Evolutionary conservation across 768 basidiomycete genomes (phyloP).

Genomic region (Podaxis pistillaris): DNA sequence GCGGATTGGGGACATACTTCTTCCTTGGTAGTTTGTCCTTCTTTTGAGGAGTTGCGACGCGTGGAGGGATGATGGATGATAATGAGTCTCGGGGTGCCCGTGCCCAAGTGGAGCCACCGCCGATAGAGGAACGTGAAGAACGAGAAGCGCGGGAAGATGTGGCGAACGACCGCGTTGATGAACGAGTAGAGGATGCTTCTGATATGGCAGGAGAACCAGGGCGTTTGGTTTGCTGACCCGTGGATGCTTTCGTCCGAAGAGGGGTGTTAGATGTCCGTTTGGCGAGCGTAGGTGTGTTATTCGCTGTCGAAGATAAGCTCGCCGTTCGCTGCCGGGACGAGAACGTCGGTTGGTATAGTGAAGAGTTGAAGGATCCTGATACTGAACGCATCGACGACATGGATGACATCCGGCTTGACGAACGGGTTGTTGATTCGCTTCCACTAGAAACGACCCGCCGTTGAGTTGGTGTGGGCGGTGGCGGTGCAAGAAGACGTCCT

Average conservation of each 20-base stretch:
- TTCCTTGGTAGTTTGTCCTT: slow-evolving; percentile 43
- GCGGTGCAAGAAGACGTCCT: slow-evolving; percentile 48
- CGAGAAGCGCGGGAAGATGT: slow-evolving; percentile 24
- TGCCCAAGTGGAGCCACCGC: slow-evolving; percentile 62
- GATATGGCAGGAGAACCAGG: slow-evolving; percentile 62
- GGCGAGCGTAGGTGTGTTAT: slow-evolving; percentile 33
- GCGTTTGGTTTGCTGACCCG: slow-evolving; percentile 28
- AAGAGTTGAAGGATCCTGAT: slow-evolving; percentile 60
- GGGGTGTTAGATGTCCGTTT: slow-evolving; percentile 16
- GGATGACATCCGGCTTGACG: slow-evolving; percentile 58
- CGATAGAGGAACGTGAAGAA: slow-evolving; percentile 34
- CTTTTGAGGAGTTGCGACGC: slow-evolving; percentile 47
- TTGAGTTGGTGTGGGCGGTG: slow-evolving; percentile 32
- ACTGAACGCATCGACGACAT: slow-evolving; percentile 57
- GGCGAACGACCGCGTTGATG: slow-evolving; percentile 38
- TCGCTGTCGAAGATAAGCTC: slow-evolving; percentile 49
- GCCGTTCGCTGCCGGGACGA: slow-evolving; percentile 82
- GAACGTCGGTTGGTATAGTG: slow-evolving; percentile 64
- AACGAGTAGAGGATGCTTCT: slow-evolving; percentile 43
- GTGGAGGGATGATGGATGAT: slow-evolving; percentile 38
- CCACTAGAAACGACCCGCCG: slow-evolving; percentile 52
- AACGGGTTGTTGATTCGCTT: slow-evolving; percentile 37
- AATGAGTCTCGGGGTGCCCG: slow-evolving; percentile 67
- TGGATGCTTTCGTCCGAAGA: neutral
- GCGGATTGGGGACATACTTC: slow-evolving; percentile 83